A percentile compares a stretch with the other conserved stretches of the same genome.
These are phyloP conservation scores for Curvularia verruculosa DNA, from an alignment of 2,329 filamentous ascomycete species.

Conservation along the genomic window DNA sequence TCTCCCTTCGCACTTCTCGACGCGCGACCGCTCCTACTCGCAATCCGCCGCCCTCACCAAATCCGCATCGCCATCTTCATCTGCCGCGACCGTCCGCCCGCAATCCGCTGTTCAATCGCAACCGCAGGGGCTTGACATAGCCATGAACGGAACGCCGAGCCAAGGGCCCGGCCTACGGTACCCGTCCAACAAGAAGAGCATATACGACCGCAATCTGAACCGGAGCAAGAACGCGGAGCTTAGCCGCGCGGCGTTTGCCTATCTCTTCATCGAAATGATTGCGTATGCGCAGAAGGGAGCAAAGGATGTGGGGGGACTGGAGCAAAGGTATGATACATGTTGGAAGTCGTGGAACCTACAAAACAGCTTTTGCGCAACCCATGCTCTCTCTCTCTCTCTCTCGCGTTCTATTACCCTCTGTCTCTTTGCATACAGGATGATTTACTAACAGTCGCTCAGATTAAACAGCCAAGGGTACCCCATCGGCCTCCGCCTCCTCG, in stretches of 20 bases:
- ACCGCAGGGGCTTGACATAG: slow-evolving; percentile 21
- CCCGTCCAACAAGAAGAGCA: slow-evolving; percentile 92
- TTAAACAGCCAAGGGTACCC: slow-evolving; percentile 92
- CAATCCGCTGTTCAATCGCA: slow-evolving; percentile 11
- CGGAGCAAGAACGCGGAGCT: slow-evolving; percentile 86
- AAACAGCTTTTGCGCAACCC: not conserved
- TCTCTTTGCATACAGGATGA: not conserved
- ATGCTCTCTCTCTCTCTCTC: not conserved
- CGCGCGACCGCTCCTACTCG: slow-evolving; percentile 19
- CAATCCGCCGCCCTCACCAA: slow-evolving; percentile 5
- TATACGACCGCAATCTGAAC: slow-evolving; percentile 95
- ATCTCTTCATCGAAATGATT: slow-evolving; percentile 96
- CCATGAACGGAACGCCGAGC: slow-evolving; percentile 35
- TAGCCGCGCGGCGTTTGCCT: slow-evolving; percentile 92
- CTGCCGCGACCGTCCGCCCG: slow-evolving; percentile 10
- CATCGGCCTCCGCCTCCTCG: slow-evolving; percentile 90
- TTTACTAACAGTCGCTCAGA: slow-evolving; percentile 53
- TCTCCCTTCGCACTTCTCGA: slow-evolving; percentile 17
- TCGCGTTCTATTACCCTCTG: no score
- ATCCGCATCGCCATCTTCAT: slow-evolving; percentile 6
- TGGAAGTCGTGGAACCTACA: not conserved
- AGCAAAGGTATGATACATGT: slow-evolving; percentile 70
- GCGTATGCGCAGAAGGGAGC: slow-evolving; percentile 90
- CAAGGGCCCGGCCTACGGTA: slow-evolving; percentile 71
- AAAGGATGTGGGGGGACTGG: slow-evolving; percentile 90